Evolutionary conservation across 345 rosid species (phyloP).

Genomic region (Turnera subulata): DNA sequence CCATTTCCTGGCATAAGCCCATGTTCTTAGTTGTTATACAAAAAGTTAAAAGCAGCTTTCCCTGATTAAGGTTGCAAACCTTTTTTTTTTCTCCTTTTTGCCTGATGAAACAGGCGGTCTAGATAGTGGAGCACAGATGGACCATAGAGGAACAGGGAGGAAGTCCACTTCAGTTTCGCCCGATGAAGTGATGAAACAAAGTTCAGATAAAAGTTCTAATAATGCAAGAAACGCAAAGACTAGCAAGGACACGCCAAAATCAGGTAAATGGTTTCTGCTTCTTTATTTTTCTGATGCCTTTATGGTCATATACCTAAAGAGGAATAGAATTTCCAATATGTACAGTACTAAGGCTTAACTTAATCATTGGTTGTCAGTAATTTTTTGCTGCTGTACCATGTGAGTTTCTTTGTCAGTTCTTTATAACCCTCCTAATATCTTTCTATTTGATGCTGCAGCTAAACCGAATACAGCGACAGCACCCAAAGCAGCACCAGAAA

Average conservation of each 20-base stretch:
- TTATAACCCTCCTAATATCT: not conserved
- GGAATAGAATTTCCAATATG: not conserved
- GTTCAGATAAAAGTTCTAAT: slow-evolving; percentile 21
- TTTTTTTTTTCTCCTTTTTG: not conserved
- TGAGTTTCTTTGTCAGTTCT: no score
- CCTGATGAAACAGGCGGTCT: slow-evolving; percentile 13
- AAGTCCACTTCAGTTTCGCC: slow-evolving; percentile 27
- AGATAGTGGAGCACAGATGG: slow-evolving; percentile 20
- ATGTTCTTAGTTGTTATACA: not conserved
- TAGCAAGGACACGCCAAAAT: slow-evolving; percentile 25
- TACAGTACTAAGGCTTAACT: no score
- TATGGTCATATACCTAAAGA: not conserved
- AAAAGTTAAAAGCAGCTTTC: not conserved
- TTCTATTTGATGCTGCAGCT: not conserved
- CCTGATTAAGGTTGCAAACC: not conserved
- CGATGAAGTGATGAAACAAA: slow-evolving; percentile 12
- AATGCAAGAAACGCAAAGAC: slow-evolving; percentile 22
- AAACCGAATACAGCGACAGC: slow-evolving; percentile 19
- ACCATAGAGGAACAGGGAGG: slow-evolving; percentile 24
- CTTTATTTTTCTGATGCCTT: not conserved
- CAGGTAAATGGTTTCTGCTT: slow-evolving; percentile 26
- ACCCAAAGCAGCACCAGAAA: slow-evolving; percentile 15
- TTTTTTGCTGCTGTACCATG: no score
- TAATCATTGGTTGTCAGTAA: no score
- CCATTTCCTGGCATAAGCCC: no score